A percentile compares a stretch with the other conserved stretches of the same genome.
Evolutionary conservation across 805 yeast species (phyloP).

Genomic region (Myxozyma sirexii): DNA sequence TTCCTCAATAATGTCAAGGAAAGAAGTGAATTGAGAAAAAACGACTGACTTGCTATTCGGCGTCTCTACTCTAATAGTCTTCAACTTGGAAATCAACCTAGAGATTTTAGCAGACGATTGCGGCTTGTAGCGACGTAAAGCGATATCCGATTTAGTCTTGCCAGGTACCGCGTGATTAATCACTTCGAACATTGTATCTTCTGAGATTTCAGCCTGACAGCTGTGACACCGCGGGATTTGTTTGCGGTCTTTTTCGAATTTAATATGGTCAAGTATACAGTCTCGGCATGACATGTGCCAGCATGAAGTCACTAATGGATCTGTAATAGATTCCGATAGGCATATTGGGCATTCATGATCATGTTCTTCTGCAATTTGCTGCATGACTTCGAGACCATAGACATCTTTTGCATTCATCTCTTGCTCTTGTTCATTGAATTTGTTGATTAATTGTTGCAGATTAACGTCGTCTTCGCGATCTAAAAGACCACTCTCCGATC

Average conservation of each 20-base stretch:
- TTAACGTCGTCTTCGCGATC: constrained; percentile 37
- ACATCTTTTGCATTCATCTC: constrained; percentile 22
- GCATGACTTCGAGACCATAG: constrained; percentile 38
- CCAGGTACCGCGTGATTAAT: constrained; percentile 33
- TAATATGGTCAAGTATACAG: constrained; percentile 75
- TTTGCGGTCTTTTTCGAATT: constrained; percentile 58
- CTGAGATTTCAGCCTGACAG: constrained; percentile 63
- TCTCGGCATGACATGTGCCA: constrained; percentile 76
- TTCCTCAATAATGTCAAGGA: constrained; percentile 69
- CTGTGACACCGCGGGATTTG: constrained; percentile 67
- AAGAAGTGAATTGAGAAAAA: constrained; percentile 87
- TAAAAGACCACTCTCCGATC: constrained; percentile 26
- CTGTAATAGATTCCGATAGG: constrained; percentile 60
- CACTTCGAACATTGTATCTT: constrained; percentile 53
- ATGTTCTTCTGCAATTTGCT: constrained; percentile 41
- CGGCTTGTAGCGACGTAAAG: constrained; percentile 40
- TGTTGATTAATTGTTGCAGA: constrained; percentile 31
- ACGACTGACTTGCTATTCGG: constrained; percentile 78
- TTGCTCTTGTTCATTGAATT: constrained; percentile 22
- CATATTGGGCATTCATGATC: constrained; percentile 84
- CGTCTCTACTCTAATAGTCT: constrained; percentile 54
- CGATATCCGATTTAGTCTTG: constrained; percentile 33
- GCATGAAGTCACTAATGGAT: constrained; percentile 70
- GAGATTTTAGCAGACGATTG: constrained; percentile 70
- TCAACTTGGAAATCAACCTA: constrained; percentile 65